phyloP scores from a whole-genome alignment of 163 green algal genomes.

The Scenedesmus sp. region DNA sequence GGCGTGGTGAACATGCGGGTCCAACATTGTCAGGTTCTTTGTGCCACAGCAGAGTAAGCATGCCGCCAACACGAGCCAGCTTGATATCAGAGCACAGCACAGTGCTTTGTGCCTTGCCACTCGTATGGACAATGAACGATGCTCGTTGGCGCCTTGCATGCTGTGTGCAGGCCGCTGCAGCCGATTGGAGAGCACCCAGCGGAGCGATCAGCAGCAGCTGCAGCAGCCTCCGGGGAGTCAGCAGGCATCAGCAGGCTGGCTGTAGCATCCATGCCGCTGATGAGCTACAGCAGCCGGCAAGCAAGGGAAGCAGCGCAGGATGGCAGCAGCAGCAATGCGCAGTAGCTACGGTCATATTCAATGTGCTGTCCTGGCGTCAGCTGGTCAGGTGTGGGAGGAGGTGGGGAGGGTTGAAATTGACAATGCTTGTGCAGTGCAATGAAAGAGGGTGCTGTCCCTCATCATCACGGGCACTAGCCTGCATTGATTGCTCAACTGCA shows the following conservation, averaged over 20 bases:
- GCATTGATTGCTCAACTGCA: too few species aligned
- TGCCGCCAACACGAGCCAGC: too few species aligned
- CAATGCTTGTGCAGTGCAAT: too few species aligned
- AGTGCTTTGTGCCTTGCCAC: background rate
- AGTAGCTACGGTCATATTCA: background rate
- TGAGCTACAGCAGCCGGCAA: background rate
- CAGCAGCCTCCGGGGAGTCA: background rate
- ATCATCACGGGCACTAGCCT: too few species aligned
- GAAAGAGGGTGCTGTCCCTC: too few species aligned
- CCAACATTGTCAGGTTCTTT: too few species aligned
- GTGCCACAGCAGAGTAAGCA: too few species aligned
- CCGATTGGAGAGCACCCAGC: slow-evolving; percentile 2
- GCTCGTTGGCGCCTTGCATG: background rate
- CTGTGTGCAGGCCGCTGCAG: background rate
- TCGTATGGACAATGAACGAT: too few species aligned
- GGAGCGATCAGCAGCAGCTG: background rate
- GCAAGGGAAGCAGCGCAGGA: background rate
- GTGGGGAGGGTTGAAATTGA: too few species aligned
- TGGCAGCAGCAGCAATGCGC: background rate
- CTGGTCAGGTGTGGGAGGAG: too few species aligned
- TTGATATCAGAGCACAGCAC: background rate
- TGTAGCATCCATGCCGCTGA: background rate
- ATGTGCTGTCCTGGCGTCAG: too few species aligned
- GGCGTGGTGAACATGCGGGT: too few species aligned
- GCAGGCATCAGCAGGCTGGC: slow-evolving; percentile 4